Base-by-base conservation (phyloP, 2,329 filamentous ascomycete genomes). In the Fusarium pseudonygamai region DNA sequence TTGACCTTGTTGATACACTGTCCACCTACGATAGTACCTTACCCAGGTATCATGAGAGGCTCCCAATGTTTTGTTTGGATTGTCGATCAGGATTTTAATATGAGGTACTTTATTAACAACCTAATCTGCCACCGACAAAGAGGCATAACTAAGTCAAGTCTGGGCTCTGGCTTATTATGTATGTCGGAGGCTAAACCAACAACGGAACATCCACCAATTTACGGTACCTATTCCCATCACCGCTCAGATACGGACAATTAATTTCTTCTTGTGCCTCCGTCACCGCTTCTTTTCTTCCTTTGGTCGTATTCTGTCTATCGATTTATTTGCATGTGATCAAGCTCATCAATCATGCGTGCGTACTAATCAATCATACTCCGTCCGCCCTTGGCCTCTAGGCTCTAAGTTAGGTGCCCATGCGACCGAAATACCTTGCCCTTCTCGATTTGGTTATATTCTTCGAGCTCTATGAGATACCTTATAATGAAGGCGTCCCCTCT, bases 241-340 rank as follows among this genome's bases (percentile, higher is more conserved):
- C 69, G 62, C 68, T 71, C 67, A 62, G 43, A 71, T 59, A 63
- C 30, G 46, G 53, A 28, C n/a, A 43, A 26, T 52, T 52, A 26
- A 28, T 62, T 45, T 67, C 30, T 67, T 67, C 43, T 37, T 43
- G 20, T 45, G 45, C 28, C 43, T 45, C 63, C 58, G 69, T 71
- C 69, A 71, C 69, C 69, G 69, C 69, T 67, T 67, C 50, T 71
- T 71, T 52, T 61, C 56, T 71, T 71, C 56, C 63, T 58, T 58
- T 53, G 36, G 39, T 28, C 32, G 42, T 61, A 60, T 39, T 30
- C n/a, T 45, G 14, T 40, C 18, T 45, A 15, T 22, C 18, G 40
- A 20, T 37, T 22, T 56, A n/a, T 67, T 60, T 58, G 46, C 69
- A 71, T 71, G 69, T 71, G 67, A 71, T 71, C 46, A 34, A 43